Conservation (phyloP, 2,329 filamentous ascomycete species). For the Sarocladiaceae sp. region DNA sequence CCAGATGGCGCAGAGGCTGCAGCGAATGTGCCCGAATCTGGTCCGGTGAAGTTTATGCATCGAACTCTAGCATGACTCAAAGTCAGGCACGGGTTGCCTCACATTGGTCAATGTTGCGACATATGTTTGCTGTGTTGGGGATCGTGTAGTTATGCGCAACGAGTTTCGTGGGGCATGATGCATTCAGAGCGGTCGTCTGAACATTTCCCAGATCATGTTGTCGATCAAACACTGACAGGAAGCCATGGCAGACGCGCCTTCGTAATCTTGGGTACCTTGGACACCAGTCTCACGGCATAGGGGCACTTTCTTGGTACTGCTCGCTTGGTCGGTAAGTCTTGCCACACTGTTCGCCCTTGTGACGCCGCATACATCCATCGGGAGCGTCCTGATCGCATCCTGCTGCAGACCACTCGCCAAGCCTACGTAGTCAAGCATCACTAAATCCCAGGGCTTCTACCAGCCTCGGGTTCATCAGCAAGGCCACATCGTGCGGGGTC, state of each 20-base stretch:
- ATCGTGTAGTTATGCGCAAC: no score
- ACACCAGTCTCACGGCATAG: no score
- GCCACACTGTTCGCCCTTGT: no score
- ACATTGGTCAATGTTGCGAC: neutral
- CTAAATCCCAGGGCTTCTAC: no score
- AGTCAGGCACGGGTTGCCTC: neutral
- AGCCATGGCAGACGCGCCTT: no score
- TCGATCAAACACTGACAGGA: constrained; percentile 1
- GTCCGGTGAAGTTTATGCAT: constrained; percentile 1
- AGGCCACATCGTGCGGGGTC: neutral
- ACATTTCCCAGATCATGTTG: neutral
- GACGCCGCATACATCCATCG: no score
- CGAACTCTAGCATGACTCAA: neutral
- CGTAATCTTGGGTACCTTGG: no score
- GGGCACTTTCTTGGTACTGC: no score
- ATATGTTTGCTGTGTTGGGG: neutral
- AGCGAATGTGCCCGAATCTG: neutral
- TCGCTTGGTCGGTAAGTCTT: no score
- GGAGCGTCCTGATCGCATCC: no score
- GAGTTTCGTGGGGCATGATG: no score
- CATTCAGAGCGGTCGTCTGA: neutral
- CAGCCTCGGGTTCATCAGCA: neutral
- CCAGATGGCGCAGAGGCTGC: neutral
- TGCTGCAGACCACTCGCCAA: neutral
- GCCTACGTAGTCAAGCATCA: no score